A percentile compares a stretch with the other conserved stretches of the same genome.
These are phyloP conservation scores for Crotalaria pallida DNA, from an alignment of 306 rosid species.

Conservation along the genomic window DNA sequence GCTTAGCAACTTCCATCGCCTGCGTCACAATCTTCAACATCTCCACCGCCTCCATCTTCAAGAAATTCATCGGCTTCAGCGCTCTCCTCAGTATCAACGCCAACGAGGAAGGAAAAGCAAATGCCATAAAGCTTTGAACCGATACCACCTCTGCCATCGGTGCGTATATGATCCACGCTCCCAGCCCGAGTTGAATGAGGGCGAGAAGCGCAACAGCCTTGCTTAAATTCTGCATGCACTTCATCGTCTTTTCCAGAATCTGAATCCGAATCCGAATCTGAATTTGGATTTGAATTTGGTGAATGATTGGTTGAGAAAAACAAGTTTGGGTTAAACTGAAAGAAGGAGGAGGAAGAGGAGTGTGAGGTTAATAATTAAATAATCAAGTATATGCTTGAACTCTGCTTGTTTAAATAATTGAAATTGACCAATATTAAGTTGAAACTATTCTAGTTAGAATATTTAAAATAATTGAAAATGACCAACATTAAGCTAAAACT, in stretches of 20 bases:
- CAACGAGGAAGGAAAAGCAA: slow-evolving; percentile 63
- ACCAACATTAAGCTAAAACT: too few species aligned
- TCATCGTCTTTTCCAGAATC: slow-evolving; percentile 46
- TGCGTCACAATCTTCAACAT: slow-evolving; percentile 36
- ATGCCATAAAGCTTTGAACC: slow-evolving; percentile 59
- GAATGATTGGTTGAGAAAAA: slow-evolving; percentile 37
- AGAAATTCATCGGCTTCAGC: slow-evolving; percentile 38
- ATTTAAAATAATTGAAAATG: too few species aligned
- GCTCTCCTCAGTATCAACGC: slow-evolving; percentile 69
- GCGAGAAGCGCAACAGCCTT: slow-evolving; percentile 51
- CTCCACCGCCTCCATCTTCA: slow-evolving; percentile 34
- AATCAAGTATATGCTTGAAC: too few species aligned
- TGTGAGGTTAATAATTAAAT: too few species aligned
- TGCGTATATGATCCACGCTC: slow-evolving; percentile 63
- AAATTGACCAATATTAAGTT: too few species aligned
- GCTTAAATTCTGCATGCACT: slow-evolving; percentile 54
- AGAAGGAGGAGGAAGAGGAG: background rate
- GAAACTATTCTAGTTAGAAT: too few species aligned
- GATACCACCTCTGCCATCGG: slow-evolving; percentile 48
- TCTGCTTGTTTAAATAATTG: too few species aligned
- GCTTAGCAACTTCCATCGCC: slow-evolving; percentile 60
- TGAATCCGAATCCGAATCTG: too few species aligned
- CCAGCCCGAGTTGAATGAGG: slow-evolving; percentile 55
- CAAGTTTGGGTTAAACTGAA: slow-evolving; percentile 1
- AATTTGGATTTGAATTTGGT: too few species aligned